phyloP scores from a whole-genome alignment of 129 eudicot species.

The Flaveria robusta region DNA sequence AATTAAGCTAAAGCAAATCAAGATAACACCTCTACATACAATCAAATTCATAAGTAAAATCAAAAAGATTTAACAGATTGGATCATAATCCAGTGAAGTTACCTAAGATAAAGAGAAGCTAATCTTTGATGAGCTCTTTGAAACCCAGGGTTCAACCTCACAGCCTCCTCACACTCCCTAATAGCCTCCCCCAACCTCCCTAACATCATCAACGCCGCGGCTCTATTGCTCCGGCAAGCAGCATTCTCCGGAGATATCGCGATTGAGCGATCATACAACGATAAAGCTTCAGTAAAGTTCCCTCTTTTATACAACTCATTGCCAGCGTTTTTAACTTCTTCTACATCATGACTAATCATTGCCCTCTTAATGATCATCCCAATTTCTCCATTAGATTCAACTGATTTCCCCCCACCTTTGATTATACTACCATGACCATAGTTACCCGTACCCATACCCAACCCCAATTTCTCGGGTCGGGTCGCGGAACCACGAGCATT shows the following conservation, averaged over 20 bases:
- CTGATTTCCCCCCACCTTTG: slow-evolving; percentile 45
- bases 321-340: slow-evolving; percentile 51
- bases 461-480: slow-evolving; percentile 49
- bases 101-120: slow-evolving; percentile 63
- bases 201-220: slow-evolving; percentile 61
- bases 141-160: slow-evolving; percentile 55
- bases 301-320: slow-evolving; percentile 60
- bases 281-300: slow-evolving; percentile 45
- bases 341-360: slow-evolving; percentile 45
- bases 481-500: slow-evolving; percentile 30
- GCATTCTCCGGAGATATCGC: slow-evolving; percentile 54
- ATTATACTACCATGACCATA: slow-evolving; percentile 64
- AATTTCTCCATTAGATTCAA: slow-evolving; percentile 31
- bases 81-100: slow-evolving; percentile 16
- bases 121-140: slow-evolving; percentile 57
- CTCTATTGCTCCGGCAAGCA: slow-evolving; percentile 59
- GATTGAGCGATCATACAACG: slow-evolving; percentile 51
- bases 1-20: slow-evolving; percentile 17
- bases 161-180: slow-evolving; percentile 63
- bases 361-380: slow-evolving; percentile 32
- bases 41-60: neutral
- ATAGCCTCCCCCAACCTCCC: slow-evolving; percentile 66
- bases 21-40: neutral
- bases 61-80: slow-evolving; percentile 2
- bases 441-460: slow-evolving; percentile 50